Conservation (phyloP, 768 basidiomycete genomes). For the Podaxis mareebaensis region DNA sequence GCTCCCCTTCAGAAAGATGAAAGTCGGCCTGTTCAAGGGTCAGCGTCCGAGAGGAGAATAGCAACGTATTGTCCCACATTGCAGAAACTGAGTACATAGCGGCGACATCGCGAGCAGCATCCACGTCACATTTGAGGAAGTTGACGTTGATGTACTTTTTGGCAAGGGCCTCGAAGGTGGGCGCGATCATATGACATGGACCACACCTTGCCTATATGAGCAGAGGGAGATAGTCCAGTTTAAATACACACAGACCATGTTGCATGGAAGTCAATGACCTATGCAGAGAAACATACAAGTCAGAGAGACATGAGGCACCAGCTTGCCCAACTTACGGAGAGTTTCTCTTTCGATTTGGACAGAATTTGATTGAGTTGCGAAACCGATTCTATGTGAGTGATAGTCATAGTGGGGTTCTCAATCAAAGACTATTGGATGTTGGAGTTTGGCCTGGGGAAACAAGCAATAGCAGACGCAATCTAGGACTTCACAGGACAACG, state of each 20-base stretch:
- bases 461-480: background rate
- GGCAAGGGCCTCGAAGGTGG: slow-evolving; percentile 67
- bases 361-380: slow-evolving; percentile 63
- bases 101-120: slow-evolving; percentile 70
- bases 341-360: slow-evolving; percentile 57
- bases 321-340: slow-evolving; percentile 49
- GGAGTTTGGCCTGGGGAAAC: background rate
- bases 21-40: slow-evolving; percentile 68
- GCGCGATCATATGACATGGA: slow-evolving; percentile 83
- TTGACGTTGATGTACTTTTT: slow-evolving; percentile 70
- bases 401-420: slow-evolving; percentile 29
- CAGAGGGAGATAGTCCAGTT: background rate
- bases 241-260: slow-evolving; percentile 55
- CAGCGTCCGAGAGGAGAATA: background rate
- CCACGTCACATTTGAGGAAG: slow-evolving; percentile 85
- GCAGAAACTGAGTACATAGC: slow-evolving; percentile 61
- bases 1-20: slow-evolving; percentile 71
- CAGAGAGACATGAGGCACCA: background rate
- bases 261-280: slow-evolving; percentile 90
- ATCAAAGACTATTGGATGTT: background rate
- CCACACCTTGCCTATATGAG: slow-evolving; percentile 65
- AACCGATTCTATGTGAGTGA: slow-evolving; percentile 63
- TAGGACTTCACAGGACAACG: no score
- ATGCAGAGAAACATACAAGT: slow-evolving; percentile 2
- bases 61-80: slow-evolving; percentile 50